Base-by-base conservation (phyloP, 441 rosid species). In the Pelargonium australe region DNA sequence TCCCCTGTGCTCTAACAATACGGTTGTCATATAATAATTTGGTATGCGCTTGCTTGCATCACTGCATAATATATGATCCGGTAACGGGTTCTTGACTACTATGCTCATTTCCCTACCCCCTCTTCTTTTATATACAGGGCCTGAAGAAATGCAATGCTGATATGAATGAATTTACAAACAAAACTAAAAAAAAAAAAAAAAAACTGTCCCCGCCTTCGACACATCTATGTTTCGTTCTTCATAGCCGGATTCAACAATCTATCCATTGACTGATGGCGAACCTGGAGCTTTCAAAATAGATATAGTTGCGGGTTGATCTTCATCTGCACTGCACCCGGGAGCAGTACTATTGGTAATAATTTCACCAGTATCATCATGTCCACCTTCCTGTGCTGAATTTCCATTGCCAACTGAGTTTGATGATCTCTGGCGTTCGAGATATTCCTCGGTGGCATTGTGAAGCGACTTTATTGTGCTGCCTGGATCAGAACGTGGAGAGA, bases 401-500 rank as follows among this genome's bases (percentile, higher is more conserved):
- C 67, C 66, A 28, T 77, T 68, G 65, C 65, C 74, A 67, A 70
- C 80, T 2, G 80, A 77, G 72, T 57, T 79, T 49, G 85, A 65
- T 44, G 80, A 55, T 67, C 66, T 71, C 55, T 75, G 84, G 78
- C 78, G 85, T 77, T 65, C 73, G 53, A 62, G 71, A 78, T 74
- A 73, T 70, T 74, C 82, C 34, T 82, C 83, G 0, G 79, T 67
- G 68, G 85, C 83, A 77, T 77, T 89, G 62, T 85, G 87, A 40
- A 75, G 75, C 78, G 80, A 72, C 80, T 72, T 84, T 71, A 75
- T 79, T 83, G 77, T 73, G 70, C 74, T 66, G 45, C 80, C 81
- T 57, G 85, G 73, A 73, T 87, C 86, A 0, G 89, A 81, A 70
- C 82, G 80, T 34, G 90, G 89, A 2, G 88, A 82, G 3, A 80